These are phyloP conservation scores for Arthrobotrys megalospora DNA, from an alignment of 2,329 filamentous ascomycete species.

Conservation along the genomic window DNA sequence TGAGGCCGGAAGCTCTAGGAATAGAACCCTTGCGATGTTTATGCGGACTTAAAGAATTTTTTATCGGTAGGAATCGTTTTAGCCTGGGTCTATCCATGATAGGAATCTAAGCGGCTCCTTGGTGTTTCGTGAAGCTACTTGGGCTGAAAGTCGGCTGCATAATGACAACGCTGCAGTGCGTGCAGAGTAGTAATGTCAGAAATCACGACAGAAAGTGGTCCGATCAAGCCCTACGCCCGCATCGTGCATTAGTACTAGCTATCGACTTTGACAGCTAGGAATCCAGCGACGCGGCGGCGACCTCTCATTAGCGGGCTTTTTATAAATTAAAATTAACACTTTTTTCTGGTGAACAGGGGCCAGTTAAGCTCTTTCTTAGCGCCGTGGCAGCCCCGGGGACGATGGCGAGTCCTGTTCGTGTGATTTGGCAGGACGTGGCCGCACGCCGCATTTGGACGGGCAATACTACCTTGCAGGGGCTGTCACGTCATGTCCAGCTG, in stretches of 20 bases:
- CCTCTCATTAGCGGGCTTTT: constrained; percentile 43
- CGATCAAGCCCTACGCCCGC: not conserved
- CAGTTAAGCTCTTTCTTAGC: constrained; percentile 22
- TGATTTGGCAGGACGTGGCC: constrained; percentile 28
- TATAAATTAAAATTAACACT: constrained; percentile 36
- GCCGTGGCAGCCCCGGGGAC: constrained; percentile 21
- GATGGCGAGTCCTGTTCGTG: constrained; percentile 17
- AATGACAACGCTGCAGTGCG: constrained; percentile 1
- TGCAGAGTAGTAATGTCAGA: not conserved
- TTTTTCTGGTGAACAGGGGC: not conserved
- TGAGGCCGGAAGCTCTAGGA: constrained; percentile 24
- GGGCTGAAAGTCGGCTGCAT: constrained; percentile 25
- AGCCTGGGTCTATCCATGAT: constrained; percentile 18
- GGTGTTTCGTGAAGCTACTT: constrained; percentile 20
- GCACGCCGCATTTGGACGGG: constrained; percentile 25
- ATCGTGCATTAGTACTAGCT: constrained; percentile 20
- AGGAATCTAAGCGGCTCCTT: constrained; percentile 33
- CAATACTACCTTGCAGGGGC: not conserved
- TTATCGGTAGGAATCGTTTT: constrained; percentile 16
- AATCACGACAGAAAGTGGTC: constrained; percentile 4
- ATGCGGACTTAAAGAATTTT: constrained; percentile 27
- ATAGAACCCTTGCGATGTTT: constrained; percentile 21
- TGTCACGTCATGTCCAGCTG: constrained; percentile 34
- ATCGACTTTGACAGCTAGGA: constrained; percentile 10
- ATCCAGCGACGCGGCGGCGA: constrained; percentile 12